Evolutionary conservation across 345 rosid genomes (phyloP).

Genomic region (Populus davidiana): DNA sequence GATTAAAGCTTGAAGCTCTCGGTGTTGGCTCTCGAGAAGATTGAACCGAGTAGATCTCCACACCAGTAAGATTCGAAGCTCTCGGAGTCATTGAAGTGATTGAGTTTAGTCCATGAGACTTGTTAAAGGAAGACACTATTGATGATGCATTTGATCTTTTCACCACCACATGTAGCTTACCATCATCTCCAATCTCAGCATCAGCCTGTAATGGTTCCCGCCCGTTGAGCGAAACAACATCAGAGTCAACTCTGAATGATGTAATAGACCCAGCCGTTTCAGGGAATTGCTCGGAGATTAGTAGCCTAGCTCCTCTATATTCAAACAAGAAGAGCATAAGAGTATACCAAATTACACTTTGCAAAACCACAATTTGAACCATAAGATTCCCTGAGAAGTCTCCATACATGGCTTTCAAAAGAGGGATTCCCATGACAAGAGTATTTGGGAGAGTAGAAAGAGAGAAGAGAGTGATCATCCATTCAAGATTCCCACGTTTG

Average conservation of each 20-base stretch:
- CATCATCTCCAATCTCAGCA: conserved; percentile 82
- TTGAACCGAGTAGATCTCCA: conserved; percentile 75
- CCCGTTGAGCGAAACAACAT: conserved; percentile 74
- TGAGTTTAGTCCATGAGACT: conserved; percentile 52
- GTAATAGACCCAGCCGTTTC: conserved; percentile 77
- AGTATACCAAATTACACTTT: conserved; percentile 81
- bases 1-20: conserved; percentile 84
- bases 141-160: conserved; percentile 57
- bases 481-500: conserved; percentile 54
- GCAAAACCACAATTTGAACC: conserved; percentile 85
- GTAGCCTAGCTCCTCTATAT: conserved; percentile 69
- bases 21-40: conserved; percentile 85
- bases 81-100: conserved; percentile 63
- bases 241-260: conserved; percentile 73
- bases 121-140: conserved; percentile 61
- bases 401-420: conserved; percentile 79
- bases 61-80: conserved; percentile 74
- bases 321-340: conserved; percentile 78
- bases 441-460: conserved; percentile 82
- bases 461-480: conserved; percentile 83
- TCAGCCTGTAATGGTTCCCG: conserved; percentile 67
- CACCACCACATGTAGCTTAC: conserved; percentile 78
- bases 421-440: conserved; percentile 81
- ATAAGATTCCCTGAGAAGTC: conserved; percentile 67
- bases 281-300: conserved; percentile 77